Evolutionary conservation across 148 eudicot genomes (phyloP).

Genomic region (Polygonum maritimum): DNA sequence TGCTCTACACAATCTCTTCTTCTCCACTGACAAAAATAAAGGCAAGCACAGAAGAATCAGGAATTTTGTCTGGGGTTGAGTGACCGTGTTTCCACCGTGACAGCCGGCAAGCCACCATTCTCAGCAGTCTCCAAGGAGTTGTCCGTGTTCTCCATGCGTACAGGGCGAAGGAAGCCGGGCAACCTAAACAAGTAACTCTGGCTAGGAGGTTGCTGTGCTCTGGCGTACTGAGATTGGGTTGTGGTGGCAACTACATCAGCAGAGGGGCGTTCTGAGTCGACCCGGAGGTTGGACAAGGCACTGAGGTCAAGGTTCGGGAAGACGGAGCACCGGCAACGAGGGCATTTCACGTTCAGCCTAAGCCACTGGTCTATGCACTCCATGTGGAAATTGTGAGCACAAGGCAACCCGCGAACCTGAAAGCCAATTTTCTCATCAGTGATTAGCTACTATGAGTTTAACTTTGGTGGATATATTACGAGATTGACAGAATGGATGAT

Average conservation of each 20-base stretch:
- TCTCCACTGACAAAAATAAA: background rate
- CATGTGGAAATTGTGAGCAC: constrained; percentile 95
- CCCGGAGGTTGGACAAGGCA: constrained; percentile 62
- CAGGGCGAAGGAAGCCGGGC: constrained; percentile 66
- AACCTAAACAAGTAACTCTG: constrained; percentile 70
- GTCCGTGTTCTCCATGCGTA: constrained; percentile 43
- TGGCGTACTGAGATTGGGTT: constrained; percentile 29
- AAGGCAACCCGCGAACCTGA: constrained; percentile 97
- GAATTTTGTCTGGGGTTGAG: background rate
- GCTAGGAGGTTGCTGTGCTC: constrained; percentile 60
- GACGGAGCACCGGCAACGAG: constrained; percentile 87
- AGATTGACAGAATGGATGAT: background rate
- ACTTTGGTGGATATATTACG: background rate
- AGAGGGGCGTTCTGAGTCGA: constrained; percentile 55
- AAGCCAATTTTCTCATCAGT: background rate
- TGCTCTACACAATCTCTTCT: background rate
- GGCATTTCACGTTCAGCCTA: constrained; percentile 80
- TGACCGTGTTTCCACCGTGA: background rate
- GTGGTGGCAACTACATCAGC: constrained; percentile 45
- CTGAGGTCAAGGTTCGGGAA: constrained; percentile 93
- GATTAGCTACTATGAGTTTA: background rate
- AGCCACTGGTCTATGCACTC: constrained; percentile 99
- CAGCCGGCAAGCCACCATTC: constrained; percentile 28
- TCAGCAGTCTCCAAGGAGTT: constrained; percentile 39
- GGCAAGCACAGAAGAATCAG: background rate